Evolutionary conservation across 805 yeast genomes (phyloP).

Genomic region (Wickerhamomyces pijperi): DNA sequence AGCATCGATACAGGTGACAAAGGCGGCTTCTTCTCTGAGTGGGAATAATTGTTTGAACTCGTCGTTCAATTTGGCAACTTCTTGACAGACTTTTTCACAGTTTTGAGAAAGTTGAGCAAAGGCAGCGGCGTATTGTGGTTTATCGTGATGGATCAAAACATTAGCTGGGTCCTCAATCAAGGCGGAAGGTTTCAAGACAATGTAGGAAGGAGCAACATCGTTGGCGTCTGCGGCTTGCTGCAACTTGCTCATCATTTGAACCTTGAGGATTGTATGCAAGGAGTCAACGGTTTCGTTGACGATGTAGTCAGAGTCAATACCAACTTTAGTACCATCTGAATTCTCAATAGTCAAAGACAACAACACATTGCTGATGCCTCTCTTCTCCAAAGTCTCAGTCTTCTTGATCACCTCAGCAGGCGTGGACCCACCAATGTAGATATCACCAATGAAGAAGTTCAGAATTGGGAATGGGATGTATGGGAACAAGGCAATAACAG

Average conservation of each 20-base stretch:
- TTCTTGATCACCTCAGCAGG: conserved; percentile 59
- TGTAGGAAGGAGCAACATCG: conserved; percentile 79
- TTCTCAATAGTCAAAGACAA: conserved; percentile 89
- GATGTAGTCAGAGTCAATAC: conserved; percentile 45
- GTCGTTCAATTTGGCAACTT: conserved; percentile 41
- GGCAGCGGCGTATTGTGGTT: conserved; percentile 35
- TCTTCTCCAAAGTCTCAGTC: conserved; percentile 50
- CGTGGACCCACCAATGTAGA: conserved; percentile 87
- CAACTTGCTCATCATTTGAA: conserved; percentile 57
- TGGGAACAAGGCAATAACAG: conserved; percentile 59
- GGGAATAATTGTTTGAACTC: conserved; percentile 42
- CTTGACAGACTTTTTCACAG: conserved; percentile 52
- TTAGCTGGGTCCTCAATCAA: conserved; percentile 67
- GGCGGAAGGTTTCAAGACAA: conserved; percentile 91
- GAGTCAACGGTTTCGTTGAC: conserved; percentile 56
- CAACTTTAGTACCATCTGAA: conserved; percentile 58
- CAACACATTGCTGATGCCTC: conserved; percentile 93
- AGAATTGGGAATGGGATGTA: conserved; percentile 62
- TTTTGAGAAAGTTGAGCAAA: conserved; percentile 55
- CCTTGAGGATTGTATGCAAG: conserved; percentile 54
- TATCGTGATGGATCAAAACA: conserved; percentile 50
- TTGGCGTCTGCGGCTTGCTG: conserved; percentile 35
- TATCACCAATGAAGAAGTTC: conserved; percentile 63
- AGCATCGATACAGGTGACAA: conserved; percentile 79
- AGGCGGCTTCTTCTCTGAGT: conserved; percentile 57